Percentiles rank a stretch among this genome's conserved stretches.
phyloP scores from a whole-genome alignment of 768 basidiomycete genomes.

The Podaxis mareebaensis region DNA sequence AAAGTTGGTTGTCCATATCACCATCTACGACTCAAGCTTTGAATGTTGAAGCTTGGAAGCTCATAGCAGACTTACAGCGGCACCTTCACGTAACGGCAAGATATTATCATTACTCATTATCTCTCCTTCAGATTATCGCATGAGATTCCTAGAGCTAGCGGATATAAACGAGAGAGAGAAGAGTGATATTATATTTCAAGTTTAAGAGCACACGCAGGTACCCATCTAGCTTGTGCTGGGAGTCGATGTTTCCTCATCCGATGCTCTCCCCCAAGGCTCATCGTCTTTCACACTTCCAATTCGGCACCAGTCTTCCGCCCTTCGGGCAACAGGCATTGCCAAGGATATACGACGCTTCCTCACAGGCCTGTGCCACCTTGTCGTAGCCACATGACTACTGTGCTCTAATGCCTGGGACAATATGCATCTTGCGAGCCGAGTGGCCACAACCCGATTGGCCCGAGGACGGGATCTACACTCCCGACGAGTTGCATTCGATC shows the following conservation, averaged over 20 bases:
- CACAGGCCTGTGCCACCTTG: background rate
- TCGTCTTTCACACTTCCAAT: constrained; percentile 13
- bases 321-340: background rate
- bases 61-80: background rate
- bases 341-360: background rate
- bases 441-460: background rate
- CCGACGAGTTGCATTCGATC: background rate
- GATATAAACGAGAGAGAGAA: too few species aligned
- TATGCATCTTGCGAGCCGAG: background rate
- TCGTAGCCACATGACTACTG: constrained; percentile 1
- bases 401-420: background rate
- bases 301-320: background rate
- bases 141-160: background rate
- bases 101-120: background rate
- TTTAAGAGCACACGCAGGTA: background rate
- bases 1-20: too few species aligned
- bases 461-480: background rate
- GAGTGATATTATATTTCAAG: too few species aligned
- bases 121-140: background rate
- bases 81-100: background rate
- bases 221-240: background rate
- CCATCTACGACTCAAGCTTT: too few species aligned
- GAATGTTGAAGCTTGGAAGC: background rate
- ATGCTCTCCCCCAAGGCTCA: background rate
- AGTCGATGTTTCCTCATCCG: background rate